These are phyloP conservation scores for Aspergillus biplanus DNA, from an alignment of 495 filamentous ascomycete species.

Conservation along the genomic window DNA sequence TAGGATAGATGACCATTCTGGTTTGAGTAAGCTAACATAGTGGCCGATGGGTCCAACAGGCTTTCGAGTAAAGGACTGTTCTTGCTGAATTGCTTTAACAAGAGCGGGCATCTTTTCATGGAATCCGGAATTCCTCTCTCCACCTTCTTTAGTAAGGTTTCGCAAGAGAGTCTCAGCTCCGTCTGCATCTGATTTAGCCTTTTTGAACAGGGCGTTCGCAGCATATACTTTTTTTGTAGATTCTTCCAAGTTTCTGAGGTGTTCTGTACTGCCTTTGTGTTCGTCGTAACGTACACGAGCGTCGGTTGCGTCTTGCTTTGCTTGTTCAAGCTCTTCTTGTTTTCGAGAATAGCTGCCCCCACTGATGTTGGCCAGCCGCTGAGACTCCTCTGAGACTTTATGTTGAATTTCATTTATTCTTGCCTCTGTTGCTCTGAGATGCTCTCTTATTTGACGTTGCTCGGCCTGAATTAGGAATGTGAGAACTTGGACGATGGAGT, in stretches of 20 bases:
- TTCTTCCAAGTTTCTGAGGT: slow-evolving; percentile 40
- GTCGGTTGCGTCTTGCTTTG: slow-evolving; percentile 35
- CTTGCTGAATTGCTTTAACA: slow-evolving; percentile 65
- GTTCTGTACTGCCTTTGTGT: slow-evolving; percentile 30
- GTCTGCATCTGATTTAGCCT: slow-evolving; percentile 43
- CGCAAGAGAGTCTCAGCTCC: slow-evolving; percentile 50
- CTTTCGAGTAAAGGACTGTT: slow-evolving; percentile 64
- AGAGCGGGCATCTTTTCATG: slow-evolving; percentile 63
- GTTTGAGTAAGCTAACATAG: slow-evolving; percentile 73
- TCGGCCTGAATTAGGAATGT: slow-evolving; percentile 43
- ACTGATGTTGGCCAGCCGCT: slow-evolving; percentile 54
- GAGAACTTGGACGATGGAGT: slow-evolving; percentile 4
- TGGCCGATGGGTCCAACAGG: slow-evolving; percentile 86
- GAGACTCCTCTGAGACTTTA: slow-evolving; percentile 51
- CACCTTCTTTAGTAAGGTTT: slow-evolving; percentile 56
- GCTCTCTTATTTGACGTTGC: slow-evolving; percentile 53
- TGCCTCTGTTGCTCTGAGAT: slow-evolving; percentile 46
- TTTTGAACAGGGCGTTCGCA: slow-evolving; percentile 28
- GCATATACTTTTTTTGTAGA: slow-evolving; percentile 38
- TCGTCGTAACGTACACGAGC: slow-evolving; percentile 36
- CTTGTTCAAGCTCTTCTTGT: slow-evolving; percentile 50
- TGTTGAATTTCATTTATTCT: slow-evolving; percentile 43
- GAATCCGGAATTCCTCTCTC: slow-evolving; percentile 57
- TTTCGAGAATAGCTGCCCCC: slow-evolving; percentile 56
- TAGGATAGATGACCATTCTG: slow-evolving; percentile 81